phyloP scores from a whole-genome alignment of 108 stramenopile species.

The Hondaea fermentalgiana region DNA sequence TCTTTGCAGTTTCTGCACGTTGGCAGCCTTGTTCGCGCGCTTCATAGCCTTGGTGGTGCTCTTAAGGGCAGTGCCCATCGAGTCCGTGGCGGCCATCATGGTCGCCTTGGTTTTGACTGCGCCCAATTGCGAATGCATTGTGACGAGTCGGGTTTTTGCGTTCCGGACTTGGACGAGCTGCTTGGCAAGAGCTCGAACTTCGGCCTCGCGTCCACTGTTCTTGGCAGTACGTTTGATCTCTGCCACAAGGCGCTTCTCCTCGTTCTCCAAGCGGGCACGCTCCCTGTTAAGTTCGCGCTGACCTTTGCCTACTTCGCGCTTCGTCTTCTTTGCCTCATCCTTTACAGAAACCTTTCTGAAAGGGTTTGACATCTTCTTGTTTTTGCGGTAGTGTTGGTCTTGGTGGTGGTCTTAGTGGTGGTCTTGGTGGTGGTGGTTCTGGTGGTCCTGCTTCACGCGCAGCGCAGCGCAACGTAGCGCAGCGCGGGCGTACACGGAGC shows the following conservation, averaged over 20 bases:
- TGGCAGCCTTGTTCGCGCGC: neutral
- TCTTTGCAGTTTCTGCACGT: neutral
- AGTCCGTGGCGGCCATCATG: neutral
- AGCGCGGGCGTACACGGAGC: no score
- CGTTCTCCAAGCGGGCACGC: neutral
- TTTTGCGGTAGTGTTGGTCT: no score
- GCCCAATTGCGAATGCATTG: neutral
- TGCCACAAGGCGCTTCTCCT: neutral
- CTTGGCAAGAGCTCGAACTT: neutral
- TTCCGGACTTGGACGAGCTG: conserved; percentile 22
- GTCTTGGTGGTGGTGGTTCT: no score
- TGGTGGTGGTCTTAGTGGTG: no score
- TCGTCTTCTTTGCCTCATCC: conserved; percentile 5
- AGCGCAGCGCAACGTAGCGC: no score
- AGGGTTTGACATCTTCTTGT: neutral
- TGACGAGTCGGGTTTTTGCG: neutral
- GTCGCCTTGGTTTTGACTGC: neutral
- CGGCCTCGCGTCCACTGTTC: neutral
- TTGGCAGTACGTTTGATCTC: conserved; percentile 23
- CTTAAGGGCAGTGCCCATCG: neutral
- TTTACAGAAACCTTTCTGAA: neutral
- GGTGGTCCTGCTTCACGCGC: no score
- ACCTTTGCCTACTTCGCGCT: neutral
- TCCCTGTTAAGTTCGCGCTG: neutral
- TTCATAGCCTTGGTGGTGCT: neutral